Evolutionary conservation across 441 rosid species (phyloP), one percentile per base, ranked within the genome.

Genomic region (Omphalea diandra): DNA sequence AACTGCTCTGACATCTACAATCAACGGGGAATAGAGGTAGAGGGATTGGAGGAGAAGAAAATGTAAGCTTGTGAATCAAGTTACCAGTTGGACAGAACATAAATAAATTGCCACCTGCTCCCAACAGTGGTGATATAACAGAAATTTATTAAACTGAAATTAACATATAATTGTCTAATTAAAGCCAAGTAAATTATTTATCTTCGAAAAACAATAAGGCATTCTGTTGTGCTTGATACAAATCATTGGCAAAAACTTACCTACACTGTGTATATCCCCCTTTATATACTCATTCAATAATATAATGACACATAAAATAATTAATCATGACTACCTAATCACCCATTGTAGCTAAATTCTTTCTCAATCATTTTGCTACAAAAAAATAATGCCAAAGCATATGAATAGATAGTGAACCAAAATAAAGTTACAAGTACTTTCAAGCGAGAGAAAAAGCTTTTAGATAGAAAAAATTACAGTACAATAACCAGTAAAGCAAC

Each of bases 1-100:
- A 95, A 95, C 79, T 85, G 97, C 88, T 93, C 99, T 11, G 99
- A 84, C 99, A 93, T 95, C 99, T 95, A 73, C 9, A 73, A 63
- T 52, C 68, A 70, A 70, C 27, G 55, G 65, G 12, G 49, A n/a
- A 15, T 40, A 4, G 22, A 32, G 15, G 8, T n/a, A 15, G 22
- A 4, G 12, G 50, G 12, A 0, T 46, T 15, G 4, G 50, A 46
- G 26, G 32, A n/a, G 63, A 63, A 32, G 65, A 29, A 36, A 56
- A 20, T 17, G 24, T 52, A 43, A 62, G 44, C 54, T n/a, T 12
- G 29, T n/a, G 61, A 62, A 60, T 44, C 61, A 40, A 61, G 49
- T 38, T 27, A n/a, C 31, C 10, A 0, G 5, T 15, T 36, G 22
- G 26, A 31, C n/a, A 57, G 20, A 29, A 43, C 17, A 59, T 7